Percentiles rank a stretch among this genome's conserved stretches.
These are phyloP conservation scores for Moniliophthora roreri DNA, from an alignment of 1,284 basidiomycete genomes.

Conservation along the genomic window DNA sequence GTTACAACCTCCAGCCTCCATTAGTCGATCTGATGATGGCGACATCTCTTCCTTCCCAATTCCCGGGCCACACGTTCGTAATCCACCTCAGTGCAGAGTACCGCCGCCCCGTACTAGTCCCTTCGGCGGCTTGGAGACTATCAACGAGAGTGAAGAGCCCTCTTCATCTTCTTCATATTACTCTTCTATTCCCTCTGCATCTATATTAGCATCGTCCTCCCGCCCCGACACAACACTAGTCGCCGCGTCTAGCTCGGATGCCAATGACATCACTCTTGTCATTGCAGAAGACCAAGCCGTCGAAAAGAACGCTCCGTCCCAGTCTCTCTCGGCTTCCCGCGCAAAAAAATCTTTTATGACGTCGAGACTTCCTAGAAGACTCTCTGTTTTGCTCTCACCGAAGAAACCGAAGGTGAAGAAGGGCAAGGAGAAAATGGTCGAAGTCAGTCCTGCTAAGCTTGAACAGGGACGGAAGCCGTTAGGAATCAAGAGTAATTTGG, in stretches of 20 bases:
- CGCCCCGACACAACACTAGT: neutral
- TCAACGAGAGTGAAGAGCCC: neutral
- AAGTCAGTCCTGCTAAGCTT: too few relatives aligned
- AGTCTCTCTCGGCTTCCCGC: neutral
- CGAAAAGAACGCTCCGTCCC: neutral
- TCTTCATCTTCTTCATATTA: neutral
- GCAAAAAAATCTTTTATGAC: neutral
- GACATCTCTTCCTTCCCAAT: neutral
- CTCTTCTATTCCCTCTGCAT: neutral
- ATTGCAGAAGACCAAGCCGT: neutral
- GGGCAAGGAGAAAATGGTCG: neutral
- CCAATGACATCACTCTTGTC: neutral
- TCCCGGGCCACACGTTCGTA: neutral
- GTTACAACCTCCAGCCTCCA: too few relatives aligned
- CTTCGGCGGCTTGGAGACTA: slow-evolving; percentile 1
- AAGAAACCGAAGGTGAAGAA: neutral
- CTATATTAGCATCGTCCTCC: neutral
- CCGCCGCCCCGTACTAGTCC: neutral
- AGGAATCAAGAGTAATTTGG: too few relatives aligned
- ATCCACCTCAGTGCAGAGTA: neutral
- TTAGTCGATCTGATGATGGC: neutral
- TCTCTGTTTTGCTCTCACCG: neutral
- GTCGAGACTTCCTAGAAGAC: neutral
- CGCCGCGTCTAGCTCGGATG: neutral
- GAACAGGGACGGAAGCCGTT: too few relatives aligned